phyloP scores from a whole-genome alignment of 176 grass and related monocot genomes.

The Phoenix roebelenii region DNA sequence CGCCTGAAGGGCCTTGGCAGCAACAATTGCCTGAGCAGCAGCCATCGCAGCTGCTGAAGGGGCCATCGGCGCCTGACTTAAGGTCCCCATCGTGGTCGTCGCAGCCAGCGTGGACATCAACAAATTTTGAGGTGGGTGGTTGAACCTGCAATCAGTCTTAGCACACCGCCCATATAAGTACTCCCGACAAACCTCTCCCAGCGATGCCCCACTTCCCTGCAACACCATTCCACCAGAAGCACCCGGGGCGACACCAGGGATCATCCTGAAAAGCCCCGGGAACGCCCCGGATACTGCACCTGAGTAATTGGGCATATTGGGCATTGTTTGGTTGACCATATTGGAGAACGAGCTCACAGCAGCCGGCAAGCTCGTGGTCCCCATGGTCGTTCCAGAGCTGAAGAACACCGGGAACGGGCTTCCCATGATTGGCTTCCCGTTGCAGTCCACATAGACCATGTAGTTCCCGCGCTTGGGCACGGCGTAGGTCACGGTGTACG shows the following conservation, averaged over 20 bases:
- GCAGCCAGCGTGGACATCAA: slow-evolving; percentile 64
- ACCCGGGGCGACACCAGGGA: slow-evolving; percentile 33
- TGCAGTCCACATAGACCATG: slow-evolving; percentile 66
- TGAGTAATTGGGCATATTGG: slow-evolving; percentile 94
- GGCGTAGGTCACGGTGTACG: slow-evolving; percentile 66
- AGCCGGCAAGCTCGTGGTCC: neutral
- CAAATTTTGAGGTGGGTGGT: slow-evolving; percentile 71
- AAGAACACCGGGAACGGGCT: slow-evolving; percentile 99
- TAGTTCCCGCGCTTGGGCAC: slow-evolving; percentile 89
- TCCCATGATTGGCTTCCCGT: slow-evolving; percentile 60
- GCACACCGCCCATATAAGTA: slow-evolving; percentile 60
- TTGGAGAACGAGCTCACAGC: slow-evolving; percentile 30
- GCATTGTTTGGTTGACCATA: slow-evolving; percentile 98
- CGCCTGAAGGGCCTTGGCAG: slow-evolving; percentile 72
- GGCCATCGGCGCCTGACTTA: slow-evolving; percentile 60
- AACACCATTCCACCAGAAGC: slow-evolving; percentile 60
- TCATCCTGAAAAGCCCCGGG: slow-evolving; percentile 44
- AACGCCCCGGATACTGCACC: slow-evolving; percentile 46
- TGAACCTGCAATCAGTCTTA: slow-evolving; percentile 58
- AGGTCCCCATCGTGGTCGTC: slow-evolving; percentile 41
- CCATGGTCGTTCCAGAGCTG: slow-evolving; percentile 27
- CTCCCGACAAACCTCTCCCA: slow-evolving; percentile 84
- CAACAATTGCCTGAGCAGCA: slow-evolving; percentile 93
- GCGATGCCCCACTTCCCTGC: slow-evolving; percentile 60
- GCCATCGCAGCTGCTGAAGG: slow-evolving; percentile 94